Evolutionary conservation across 2,329 filamentous ascomycete genomes (phyloP), one percentile per base, ranked within the genome.

Genomic region (Scedosporium minutisporum): DNA sequence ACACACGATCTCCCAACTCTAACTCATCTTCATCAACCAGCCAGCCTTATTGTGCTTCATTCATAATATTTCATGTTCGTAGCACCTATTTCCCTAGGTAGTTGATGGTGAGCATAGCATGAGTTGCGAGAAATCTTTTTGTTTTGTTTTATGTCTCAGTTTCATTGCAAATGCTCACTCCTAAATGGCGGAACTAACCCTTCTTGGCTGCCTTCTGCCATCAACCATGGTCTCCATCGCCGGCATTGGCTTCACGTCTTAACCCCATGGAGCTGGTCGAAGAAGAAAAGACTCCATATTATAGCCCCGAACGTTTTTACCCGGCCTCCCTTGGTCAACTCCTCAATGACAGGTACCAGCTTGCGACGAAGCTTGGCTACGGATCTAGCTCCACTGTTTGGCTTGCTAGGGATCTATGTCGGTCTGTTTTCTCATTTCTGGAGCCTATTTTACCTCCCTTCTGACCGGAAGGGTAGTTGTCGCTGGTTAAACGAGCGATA

Each of bases 401-500:
- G 62, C 57, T 63, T 12, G 62, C 62, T n/a, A 63, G 62, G 46
- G 62, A 63, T 41, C 12, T 63, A n/a, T 46, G 41, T 25, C n/a
- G 59, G 62, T 63, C 25, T 23, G 63, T n/a, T 46, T 12, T 33
- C 48, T 18, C 60, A 53, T 14, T 6, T 42, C 14, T n/a, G 2
- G 6, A 27, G 23, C 5, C 1, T 9, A 21, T 23, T 1, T n/a
- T 27, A 7, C 6, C 29, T 18, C 53, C 23, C 3, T 16, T 29
- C 33, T 25, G 6, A 57, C 23, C 3, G 29, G 16, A 29, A 18
- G 23, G 16, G 21, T 41, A 68, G 67, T 16, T 69, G 66, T 65
- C 67, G 66, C 9, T 69, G 68, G 68, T 65, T 61, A 2, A 29
- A 38, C 21, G 68, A 69, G 18, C 58, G 62, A 46, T 70, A 69